Evolutionary conservation across 768 basidiomycete species (phyloP).

Genomic region (Lactarius evosmus): DNA sequence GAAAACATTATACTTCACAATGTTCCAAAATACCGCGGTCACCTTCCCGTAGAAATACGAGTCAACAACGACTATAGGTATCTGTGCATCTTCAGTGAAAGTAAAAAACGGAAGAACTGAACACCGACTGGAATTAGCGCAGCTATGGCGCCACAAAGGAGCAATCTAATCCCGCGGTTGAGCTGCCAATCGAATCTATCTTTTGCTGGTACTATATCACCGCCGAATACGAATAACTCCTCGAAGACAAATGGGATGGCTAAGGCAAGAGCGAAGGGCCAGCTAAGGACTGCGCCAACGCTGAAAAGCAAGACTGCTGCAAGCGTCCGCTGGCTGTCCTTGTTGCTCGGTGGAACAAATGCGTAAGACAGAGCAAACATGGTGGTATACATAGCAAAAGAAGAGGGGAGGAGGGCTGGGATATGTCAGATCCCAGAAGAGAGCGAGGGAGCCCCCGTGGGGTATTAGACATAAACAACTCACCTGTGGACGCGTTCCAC

Average conservation of each 20-base stretch:
- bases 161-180: slow-evolving; percentile 57
- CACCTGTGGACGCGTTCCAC: slow-evolving; percentile 89
- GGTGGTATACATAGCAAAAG: slow-evolving; percentile 90
- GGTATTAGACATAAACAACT: slow-evolving; percentile 27
- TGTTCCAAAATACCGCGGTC: slow-evolving; percentile 87
- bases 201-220: slow-evolving; percentile 55
- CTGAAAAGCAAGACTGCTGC: slow-evolving; percentile 71
- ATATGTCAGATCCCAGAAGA: slow-evolving; percentile 19
- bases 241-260: slow-evolving; percentile 88
- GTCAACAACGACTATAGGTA: slow-evolving; percentile 82
- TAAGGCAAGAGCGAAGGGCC: slow-evolving; percentile 92
- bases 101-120: neutral
- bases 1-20: slow-evolving; percentile 91
- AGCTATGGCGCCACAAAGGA: slow-evolving; percentile 53
- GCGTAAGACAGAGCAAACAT: slow-evolving; percentile 75
- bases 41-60: slow-evolving; percentile 81
- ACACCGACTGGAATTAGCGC: slow-evolving; percentile 59
- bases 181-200: slow-evolving; percentile 51
- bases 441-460: neutral
- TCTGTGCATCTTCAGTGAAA: slow-evolving; percentile 42
- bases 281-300: slow-evolving; percentile 83
- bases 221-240: slow-evolving; percentile 76
- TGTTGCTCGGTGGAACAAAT: slow-evolving; percentile 53
- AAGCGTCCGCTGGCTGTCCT: slow-evolving; percentile 54
- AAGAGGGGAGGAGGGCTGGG: slow-evolving; percentile 88